phyloP scores from a whole-genome alignment of 805 yeast genomes.

The Wickerhamiella occidentalis region DNA sequence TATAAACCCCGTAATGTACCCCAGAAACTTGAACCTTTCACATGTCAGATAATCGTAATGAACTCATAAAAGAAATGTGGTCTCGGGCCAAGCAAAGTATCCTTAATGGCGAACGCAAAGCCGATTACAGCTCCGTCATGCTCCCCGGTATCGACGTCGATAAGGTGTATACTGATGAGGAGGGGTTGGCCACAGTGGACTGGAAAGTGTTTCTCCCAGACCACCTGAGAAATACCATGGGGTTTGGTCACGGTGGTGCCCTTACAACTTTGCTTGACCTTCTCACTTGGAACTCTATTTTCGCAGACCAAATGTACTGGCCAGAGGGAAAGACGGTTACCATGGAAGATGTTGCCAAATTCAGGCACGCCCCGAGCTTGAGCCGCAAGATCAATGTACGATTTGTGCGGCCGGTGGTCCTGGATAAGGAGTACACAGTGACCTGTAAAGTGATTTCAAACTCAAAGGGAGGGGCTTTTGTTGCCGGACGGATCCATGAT shows the following conservation, averaged over 20 bases:
- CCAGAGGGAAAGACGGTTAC: conserved; percentile 2
- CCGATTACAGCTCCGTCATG: neutral
- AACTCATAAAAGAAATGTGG: neutral
- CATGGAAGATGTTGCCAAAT: conserved; percentile 13
- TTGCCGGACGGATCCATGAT: conserved; percentile 18
- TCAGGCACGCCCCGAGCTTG: neutral
- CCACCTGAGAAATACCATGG: conserved; percentile 17
- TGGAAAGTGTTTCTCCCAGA: conserved; percentile 18
- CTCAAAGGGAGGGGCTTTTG: conserved; percentile 21
- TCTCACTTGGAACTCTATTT: conserved; percentile 18
- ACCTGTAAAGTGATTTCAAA: conserved; percentile 17
- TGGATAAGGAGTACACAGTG: conserved; percentile 3
- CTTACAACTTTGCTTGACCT: conserved; percentile 24
- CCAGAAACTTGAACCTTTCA: neutral
- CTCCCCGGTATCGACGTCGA: neutral
- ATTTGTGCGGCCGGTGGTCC: conserved; percentile 6
- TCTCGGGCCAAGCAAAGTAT: neutral
- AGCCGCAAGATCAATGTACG: conserved; percentile 11
- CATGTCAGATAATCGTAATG: neutral
- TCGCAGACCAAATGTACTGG: conserved; percentile 23
- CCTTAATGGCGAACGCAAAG: neutral
- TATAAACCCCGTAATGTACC: neutral
- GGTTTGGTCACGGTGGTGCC: conserved; percentile 28
- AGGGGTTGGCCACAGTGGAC: conserved; percentile 17
- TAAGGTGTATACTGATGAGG: conserved; percentile 13